Evolutionary conservation across 2,329 filamentous ascomycete genomes (phyloP), one percentile per base, ranked within the genome.

Genomic region (Metarhizium robertsii): DNA sequence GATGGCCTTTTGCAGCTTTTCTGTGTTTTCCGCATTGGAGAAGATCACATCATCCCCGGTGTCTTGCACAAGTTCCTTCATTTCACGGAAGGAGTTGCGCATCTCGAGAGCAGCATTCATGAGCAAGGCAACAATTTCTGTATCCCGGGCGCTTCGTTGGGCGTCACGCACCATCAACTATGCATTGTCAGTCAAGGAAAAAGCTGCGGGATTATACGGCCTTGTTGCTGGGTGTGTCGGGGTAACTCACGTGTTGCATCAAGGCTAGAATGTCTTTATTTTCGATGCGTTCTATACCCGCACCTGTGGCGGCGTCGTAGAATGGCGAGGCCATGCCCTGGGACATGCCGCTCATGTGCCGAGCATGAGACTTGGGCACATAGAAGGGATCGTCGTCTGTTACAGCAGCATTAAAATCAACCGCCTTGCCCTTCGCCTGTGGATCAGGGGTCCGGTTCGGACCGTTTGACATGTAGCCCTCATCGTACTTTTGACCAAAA

Each of bases 251-350:
- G 71, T 99, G 94, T 67, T 99, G 92, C 94, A 99, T 99, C 58
- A 99, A 76, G 29, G 92, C 90, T 60, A 99, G 88, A 64, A 99
- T 95, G 66, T 99, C 94, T 73, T 95, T 94, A 49, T 91, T 96
- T 68, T 97, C 87, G 53, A 99, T 97, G 50, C 87, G 81, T 61
- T 97, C 92, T 53, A 96, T 88, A 38, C 91, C 92, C 59, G 84
- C 85, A 53, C 92, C 92, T 1, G 89, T 95, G 3, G 92, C 82
- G 57, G 89, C 85, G 67, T 99, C 94, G 65, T 96, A 97, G 20
- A 97, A 77, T 2, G 92, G 92, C 34, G 91, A 94, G 3, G 79
- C 80, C 81, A 96, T 90, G 49, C 92, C 92, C 65, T 96, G 90
- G 7, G 92, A 96, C 74, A 96, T 87, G 52, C 90, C 92, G 66